Conservation (phyloP, 176 grass and related monocot species). For the Musa acuminata region DNA sequence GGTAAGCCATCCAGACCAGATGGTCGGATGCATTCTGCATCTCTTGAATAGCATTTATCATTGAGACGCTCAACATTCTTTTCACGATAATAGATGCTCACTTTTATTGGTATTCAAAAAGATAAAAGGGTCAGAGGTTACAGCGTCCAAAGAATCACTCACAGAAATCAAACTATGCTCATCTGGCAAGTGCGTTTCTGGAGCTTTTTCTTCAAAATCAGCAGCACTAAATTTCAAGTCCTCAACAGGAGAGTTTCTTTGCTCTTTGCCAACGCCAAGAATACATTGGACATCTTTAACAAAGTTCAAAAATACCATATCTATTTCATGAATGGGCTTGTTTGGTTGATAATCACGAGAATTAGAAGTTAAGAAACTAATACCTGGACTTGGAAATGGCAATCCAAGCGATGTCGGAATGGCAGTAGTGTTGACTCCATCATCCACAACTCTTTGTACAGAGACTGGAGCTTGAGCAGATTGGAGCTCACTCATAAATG, state of each 20-base stretch:
- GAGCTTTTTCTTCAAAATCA: conserved; percentile 41
- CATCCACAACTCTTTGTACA: conserved; percentile 35
- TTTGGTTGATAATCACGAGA: conserved; percentile 31
- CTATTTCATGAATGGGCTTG: conserved; percentile 21
- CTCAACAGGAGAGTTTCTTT: conserved; percentile 17
- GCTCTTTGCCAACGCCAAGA: conserved; percentile 20
- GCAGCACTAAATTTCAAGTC: conserved; percentile 22
- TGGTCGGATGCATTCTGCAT: conserved; percentile 37
- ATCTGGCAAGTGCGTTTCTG: conserved; percentile 65
- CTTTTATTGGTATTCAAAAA: conserved; percentile 38
- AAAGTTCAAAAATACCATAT: conserved; percentile 12
- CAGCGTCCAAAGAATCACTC: conserved; percentile 38
- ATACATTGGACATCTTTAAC: conserved; percentile 26
- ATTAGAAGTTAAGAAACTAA: conserved; percentile 24
- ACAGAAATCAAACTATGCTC: conserved; percentile 72
- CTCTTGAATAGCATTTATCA: conserved; percentile 46
- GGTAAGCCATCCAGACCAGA: conserved; percentile 35
- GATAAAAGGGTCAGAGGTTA: conserved; percentile 32
- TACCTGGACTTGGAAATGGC: conserved; percentile 20
- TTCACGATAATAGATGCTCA: conserved; percentile 30
- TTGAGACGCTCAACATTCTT: conserved; percentile 34
- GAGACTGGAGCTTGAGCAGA: conserved; percentile 82
- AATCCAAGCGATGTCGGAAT: conserved; percentile 17
- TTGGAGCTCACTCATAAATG: conserved; percentile 94
- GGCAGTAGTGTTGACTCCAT: conserved; percentile 19